A percentile compares a stretch with the other conserved stretches of the same genome.
Evolutionary conservation across 208 protist species (phyloP).

Genomic region (Trypanosoma rangeli): DNA sequence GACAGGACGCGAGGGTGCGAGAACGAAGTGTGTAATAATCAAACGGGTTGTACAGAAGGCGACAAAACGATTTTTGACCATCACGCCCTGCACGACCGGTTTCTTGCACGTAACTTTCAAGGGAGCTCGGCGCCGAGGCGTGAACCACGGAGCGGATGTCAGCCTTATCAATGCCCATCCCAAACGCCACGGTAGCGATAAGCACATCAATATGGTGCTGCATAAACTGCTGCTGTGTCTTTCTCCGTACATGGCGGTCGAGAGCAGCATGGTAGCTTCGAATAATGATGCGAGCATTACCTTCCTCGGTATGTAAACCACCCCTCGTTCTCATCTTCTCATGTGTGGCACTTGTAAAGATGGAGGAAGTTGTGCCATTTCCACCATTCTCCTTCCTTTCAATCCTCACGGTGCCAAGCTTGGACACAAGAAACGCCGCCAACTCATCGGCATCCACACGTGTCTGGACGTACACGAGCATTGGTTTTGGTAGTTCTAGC

Average conservation of each 20-base stretch:
- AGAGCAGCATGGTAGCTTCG: constrained; percentile 83
- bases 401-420: constrained; percentile 26
- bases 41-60: constrained; percentile 89
- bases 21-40: constrained; percentile 94
- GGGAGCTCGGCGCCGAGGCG: constrained; percentile 90
- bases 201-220: constrained; percentile 88
- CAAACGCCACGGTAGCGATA: constrained; percentile 97
- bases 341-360: constrained; percentile 37
- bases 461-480: constrained; percentile 86
- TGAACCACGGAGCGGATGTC: constrained; percentile 98
- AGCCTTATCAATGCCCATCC: constrained; percentile 98
- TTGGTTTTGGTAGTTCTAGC: constrained; percentile 70
- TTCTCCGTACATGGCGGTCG: constrained; percentile 38
- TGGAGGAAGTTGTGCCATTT: constrained; percentile 14
- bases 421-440: constrained; percentile 44
- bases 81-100: constrained; percentile 96
- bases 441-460: constrained; percentile 81
- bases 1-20: constrained; percentile 48
- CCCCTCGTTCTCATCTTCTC: constrained; percentile 8
- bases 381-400: constrained; percentile 1
- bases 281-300: constrained; percentile 35
- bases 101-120: constrained; percentile 98
- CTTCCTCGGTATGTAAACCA: background rate
- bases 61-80: constrained; percentile 71
- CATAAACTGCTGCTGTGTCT: constrained; percentile 89